phyloP scores from a whole-genome alignment of 345 rosid genomes.

The Populus davidiana region DNA sequence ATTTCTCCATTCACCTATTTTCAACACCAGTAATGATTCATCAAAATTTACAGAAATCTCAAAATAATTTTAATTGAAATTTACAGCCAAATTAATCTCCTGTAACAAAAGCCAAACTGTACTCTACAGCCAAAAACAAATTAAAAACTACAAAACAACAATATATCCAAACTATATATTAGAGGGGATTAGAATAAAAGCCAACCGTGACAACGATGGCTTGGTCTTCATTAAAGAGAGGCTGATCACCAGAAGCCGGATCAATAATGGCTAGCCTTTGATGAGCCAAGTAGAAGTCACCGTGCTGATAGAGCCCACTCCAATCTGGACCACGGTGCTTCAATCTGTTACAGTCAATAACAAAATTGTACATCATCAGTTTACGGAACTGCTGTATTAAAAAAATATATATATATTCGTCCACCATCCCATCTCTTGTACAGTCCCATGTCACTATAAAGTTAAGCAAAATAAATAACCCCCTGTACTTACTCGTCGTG shows the following conservation, averaged over 20 bases:
- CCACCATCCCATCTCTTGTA: neutral
- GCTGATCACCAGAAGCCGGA: conserved; percentile 96
- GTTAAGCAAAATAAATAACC: neutral
- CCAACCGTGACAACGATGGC: conserved; percentile 74
- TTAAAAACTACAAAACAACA: neutral
- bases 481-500: neutral
- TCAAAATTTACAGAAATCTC: neutral
- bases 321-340: conserved; percentile 99
- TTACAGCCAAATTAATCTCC: neutral
- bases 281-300: conserved; percentile 71
- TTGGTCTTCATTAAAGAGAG: conserved; percentile 84
- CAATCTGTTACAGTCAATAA: conserved; percentile 42
- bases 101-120: neutral
- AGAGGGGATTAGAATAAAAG: neutral
- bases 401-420: neutral
- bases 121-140: neutral
- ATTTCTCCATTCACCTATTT: conserved; percentile 90
- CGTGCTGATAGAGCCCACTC: conserved; percentile 86
- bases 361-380: neutral
- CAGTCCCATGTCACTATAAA: neutral
- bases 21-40: neutral
- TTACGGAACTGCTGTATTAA: neutral
- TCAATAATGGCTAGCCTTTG: conserved; percentile 90
- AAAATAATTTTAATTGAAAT: neutral
- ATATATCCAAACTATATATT: neutral